phyloP scores from a whole-genome alignment of 495 filamentous ascomycete species.

The Neurospora sp. region DNA sequence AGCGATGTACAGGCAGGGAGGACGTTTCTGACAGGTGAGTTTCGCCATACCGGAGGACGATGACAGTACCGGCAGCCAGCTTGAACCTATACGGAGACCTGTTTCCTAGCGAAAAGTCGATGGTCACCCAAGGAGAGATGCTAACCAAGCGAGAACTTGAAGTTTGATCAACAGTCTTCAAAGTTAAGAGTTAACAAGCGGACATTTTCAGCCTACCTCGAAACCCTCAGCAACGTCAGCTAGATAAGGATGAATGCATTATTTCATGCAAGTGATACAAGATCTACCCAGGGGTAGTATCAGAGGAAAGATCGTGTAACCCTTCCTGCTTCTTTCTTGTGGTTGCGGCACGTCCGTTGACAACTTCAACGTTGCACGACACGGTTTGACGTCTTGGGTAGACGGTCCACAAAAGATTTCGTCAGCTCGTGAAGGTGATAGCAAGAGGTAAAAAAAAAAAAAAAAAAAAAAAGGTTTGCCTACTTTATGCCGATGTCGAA shows the following conservation, averaged over 20 bases:
- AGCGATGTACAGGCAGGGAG: neutral
- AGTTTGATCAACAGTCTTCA: neutral
- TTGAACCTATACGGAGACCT: neutral
- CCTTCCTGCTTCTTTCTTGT: neutral
- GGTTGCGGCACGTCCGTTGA: neutral
- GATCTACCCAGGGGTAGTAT: neutral
- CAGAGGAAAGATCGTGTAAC: neutral
- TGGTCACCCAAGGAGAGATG: neutral
- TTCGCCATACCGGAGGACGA: neutral
- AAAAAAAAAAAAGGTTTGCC: neutral
- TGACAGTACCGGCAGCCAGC: neutral
- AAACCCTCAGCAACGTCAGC: neutral
- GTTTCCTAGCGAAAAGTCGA: neutral
- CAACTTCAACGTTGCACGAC: neutral
- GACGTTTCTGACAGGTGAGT: neutral
- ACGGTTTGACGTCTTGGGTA: neutral
- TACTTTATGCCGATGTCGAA: neutral
- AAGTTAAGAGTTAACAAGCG: neutral
- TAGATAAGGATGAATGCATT: neutral
- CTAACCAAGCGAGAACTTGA: neutral
- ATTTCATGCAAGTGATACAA: neutral
- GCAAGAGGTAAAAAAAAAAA: neutral
- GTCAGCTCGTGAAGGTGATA: neutral
- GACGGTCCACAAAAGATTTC: neutral
- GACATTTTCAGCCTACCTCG: neutral